Conservation (phyloP, 2,329 filamentous ascomycete species). For the Berkeleyomyces basicola region DNA sequence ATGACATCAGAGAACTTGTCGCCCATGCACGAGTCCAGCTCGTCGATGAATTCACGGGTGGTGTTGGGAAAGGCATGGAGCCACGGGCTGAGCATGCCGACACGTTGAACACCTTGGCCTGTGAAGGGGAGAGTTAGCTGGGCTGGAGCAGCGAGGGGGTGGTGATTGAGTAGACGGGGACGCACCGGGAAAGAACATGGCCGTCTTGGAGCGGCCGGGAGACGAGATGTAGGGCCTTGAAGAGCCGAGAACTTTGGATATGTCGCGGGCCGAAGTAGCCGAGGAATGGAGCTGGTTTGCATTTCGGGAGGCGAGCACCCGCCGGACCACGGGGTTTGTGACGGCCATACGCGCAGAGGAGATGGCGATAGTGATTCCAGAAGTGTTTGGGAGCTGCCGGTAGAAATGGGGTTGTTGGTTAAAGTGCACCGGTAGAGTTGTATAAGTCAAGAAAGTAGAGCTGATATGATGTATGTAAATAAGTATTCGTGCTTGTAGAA, state of each 20-base stretch:
- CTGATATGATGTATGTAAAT: no score
- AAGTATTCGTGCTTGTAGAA: no score
- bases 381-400: no score
- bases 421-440: no score
- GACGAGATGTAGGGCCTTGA: slow-evolving; percentile 7
- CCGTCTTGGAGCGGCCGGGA: slow-evolving; percentile 26
- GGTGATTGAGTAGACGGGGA: neutral
- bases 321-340: slow-evolving; percentile 11
- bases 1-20: slow-evolving; percentile 65
- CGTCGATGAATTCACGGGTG: slow-evolving; percentile 58
- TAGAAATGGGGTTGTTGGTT: no score
- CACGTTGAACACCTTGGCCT: slow-evolving; percentile 81
- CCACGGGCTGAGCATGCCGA: slow-evolving; percentile 79
- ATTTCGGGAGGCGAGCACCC: slow-evolving; percentile 10
- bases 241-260: slow-evolving; percentile 7
- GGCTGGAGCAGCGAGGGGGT: neutral
- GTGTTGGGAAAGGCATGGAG: slow-evolving; percentile 70
- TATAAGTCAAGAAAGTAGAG: no score
- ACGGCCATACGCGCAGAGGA: slow-evolving; percentile 1
- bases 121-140: slow-evolving; percentile 4
- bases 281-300: neutral
- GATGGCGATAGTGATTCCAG: neutral
- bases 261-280: slow-evolving; percentile 3
- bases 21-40: slow-evolving; percentile 60
- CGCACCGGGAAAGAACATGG: slow-evolving; percentile 43